These are phyloP conservation scores for Mucuna pruriens DNA, from an alignment of 306 rosid genomes.

Conservation along the genomic window DNA sequence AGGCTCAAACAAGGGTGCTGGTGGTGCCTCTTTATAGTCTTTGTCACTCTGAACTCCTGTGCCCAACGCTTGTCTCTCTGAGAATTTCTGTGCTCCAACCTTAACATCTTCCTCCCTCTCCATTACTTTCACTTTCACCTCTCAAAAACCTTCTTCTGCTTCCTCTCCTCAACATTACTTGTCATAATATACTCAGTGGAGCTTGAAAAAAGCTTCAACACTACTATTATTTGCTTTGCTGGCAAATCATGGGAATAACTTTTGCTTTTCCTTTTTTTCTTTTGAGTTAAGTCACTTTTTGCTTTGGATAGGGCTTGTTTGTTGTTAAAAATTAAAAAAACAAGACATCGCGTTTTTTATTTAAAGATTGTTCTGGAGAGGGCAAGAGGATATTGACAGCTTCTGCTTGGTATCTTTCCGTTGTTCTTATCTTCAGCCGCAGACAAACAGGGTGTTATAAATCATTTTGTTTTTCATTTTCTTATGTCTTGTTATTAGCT, in stretches of 20 bases:
- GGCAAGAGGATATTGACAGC: conserved; percentile 34
- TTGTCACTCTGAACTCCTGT: conserved; percentile 72
- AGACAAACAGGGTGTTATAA: conserved; percentile 27
- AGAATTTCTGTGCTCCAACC: conserved; percentile 80
- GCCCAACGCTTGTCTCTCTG: conserved; percentile 80
- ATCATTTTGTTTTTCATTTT: conserved; percentile 31
- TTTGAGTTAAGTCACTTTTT: neutral
- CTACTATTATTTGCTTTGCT: conserved; percentile 34
- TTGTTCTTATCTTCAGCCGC: conserved; percentile 48
- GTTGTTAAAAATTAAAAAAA: neutral
- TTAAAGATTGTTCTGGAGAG: conserved; percentile 59
- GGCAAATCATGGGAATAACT: conserved; percentile 27
- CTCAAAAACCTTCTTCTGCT: neutral
- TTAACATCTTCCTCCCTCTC: conserved; percentile 87
- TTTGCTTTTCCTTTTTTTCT: neutral
- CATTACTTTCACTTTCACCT: neutral
- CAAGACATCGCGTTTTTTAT: neutral
- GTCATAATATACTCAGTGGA: neutral
- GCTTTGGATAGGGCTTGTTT: neutral
- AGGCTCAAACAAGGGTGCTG: conserved; percentile 85
- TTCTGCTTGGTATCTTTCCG: conserved; percentile 24
- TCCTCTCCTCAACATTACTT: neutral
- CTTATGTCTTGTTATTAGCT: neutral
- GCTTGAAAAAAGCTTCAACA: neutral
- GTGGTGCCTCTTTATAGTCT: conserved; percentile 89